A percentile compares a stretch with the other conserved stretches of the same genome.
phyloP scores from a whole-genome alignment of 148 eudicot genomes.

The Arbutus unedo region DNA sequence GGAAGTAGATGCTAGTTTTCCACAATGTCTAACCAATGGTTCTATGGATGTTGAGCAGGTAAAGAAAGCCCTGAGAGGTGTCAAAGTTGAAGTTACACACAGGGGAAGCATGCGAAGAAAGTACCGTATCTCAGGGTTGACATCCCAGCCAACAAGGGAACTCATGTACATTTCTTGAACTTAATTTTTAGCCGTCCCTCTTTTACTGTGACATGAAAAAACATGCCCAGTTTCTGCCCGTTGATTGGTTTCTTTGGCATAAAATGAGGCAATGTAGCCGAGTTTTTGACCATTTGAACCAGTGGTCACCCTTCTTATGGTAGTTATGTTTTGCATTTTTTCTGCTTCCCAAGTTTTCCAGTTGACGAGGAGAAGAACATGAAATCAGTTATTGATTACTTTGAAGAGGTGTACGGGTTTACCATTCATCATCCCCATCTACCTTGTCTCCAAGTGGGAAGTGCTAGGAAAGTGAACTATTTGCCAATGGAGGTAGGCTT shows the following conservation, averaged over 20 bases:
- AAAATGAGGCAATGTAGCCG: neutral
- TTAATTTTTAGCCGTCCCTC: neutral
- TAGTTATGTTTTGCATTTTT: constrained; percentile 5
- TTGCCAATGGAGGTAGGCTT: constrained; percentile 70
- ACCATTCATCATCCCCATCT: constrained; percentile 60
- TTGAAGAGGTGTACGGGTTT: constrained; percentile 70
- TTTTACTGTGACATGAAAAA: neutral
- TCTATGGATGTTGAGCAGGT: constrained; percentile 41
- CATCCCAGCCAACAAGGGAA: constrained; percentile 87
- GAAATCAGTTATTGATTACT: constrained; percentile 75
- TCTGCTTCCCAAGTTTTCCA: constrained; percentile 48
- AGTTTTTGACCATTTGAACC: neutral
- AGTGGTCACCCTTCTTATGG: neutral
- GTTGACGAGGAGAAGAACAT: constrained; percentile 69
- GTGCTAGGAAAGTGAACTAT: constrained; percentile 66
- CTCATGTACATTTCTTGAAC: constrained; percentile 47
- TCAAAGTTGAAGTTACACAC: constrained; percentile 96
- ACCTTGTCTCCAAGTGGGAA: constrained; percentile 83
- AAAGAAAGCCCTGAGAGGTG: constrained; percentile 85
- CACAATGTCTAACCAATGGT: neutral
- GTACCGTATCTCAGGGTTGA: constrained; percentile 79
- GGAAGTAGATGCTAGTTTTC: neutral
- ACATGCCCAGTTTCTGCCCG: neutral
- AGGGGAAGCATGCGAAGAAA: constrained; percentile 78
- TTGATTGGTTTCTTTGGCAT: neutral